Evolutionary conservation across 768 basidiomycete species (phyloP), one percentile per base, ranked within the genome.

Genomic region (Erythrobasidium yunnanense): DNA sequence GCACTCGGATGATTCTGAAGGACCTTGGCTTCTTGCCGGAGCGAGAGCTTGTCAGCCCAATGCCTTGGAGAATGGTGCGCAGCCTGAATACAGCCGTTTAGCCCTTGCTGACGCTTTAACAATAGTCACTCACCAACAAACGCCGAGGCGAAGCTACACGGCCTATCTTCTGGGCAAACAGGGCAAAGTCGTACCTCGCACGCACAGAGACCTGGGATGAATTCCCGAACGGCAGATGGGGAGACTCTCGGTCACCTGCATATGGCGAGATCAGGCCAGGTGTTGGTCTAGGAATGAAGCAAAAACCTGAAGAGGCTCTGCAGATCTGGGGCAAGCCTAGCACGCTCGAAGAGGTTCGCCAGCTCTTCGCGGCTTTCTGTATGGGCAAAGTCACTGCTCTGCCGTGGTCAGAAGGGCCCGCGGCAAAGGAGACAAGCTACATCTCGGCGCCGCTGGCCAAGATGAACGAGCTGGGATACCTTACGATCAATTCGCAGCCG

Each of bases 81-180:
- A 8, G 18, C 30, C 7, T 2, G 49, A 20, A n/a, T 17, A 8
- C 22, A 13, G 32, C 33, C 33, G 34, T 29, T 34, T 18, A 54
- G 73, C 29, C 76, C 53, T 34, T 32, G 30, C 60, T 35, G n/a
- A 63, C 73, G 25, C 76, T 45, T 49, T 38, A 30, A 27, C 30
- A 55, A 60, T 73, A 90, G 87, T 90, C 85, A 20, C 87, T 97
- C 70, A 97, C 93, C 1, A 90, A 92, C 20, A 88, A 82, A 74
- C 82, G 95, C 65, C 86, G 93, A 54, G 81, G 84, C 70, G 95
- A 99, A 77, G 86, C 83, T 52, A 97, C 93, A 69, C 86, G 95
- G 33, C 95, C 95, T 2, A 97, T 99, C 74, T 97, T 97, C 80
- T 97, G 93, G 92, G 90, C 95, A 13, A 97, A 99, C 78, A 82